These are phyloP conservation scores for Candida labiduridarum DNA, from an alignment of 1,139 yeast genomes.

Conservation along the genomic window DNA sequence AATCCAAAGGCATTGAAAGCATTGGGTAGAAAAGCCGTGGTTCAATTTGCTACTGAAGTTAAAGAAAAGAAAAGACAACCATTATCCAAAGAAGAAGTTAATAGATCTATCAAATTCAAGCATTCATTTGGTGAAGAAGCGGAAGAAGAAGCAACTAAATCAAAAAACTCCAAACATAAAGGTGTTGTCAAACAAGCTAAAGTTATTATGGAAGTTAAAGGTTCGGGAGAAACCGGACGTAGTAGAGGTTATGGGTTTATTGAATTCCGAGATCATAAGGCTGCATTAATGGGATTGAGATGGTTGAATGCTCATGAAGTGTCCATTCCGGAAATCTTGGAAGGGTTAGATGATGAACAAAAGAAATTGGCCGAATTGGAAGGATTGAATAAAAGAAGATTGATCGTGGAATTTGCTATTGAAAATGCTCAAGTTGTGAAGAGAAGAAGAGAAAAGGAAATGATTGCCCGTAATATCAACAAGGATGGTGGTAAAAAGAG, in stretches of 20 bases:
- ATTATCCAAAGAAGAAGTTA: conserved; percentile 83
- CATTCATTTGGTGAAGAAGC: conserved; percentile 37
- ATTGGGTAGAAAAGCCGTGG: conserved; percentile 91
- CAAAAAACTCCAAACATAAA: conserved; percentile 68
- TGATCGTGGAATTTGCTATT: conserved; percentile 93
- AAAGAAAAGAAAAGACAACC: conserved; percentile 77
- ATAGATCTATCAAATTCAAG: conserved; percentile 73
- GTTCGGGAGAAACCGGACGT: conserved; percentile 84
- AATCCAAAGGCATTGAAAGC: conserved; percentile 86
- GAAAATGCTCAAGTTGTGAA: conserved; percentile 93
- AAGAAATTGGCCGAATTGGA: conserved; percentile 54
- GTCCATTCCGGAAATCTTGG: conserved; percentile 64
- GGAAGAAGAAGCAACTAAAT: conserved; percentile 47
- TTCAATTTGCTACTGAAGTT: conserved; percentile 93
- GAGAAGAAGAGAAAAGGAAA: conserved; percentile 77
- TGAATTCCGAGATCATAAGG: conserved; percentile 89
- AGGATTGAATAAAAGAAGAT: conserved; percentile 64
- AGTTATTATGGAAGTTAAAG: conserved; percentile 89
- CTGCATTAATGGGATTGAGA: conserved; percentile 94
- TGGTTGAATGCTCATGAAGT: conserved; percentile 97
- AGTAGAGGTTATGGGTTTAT: conserved; percentile 96
- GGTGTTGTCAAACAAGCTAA: conserved; percentile 96
- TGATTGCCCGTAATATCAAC: conserved; percentile 42
- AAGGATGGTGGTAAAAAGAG: conserved; percentile 22
- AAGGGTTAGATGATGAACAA: conserved; percentile 74